Percentiles rank a stretch among this genome's conserved stretches.
Conservation (phyloP, 306 rosid species). For the Urtica urens region DNA sequence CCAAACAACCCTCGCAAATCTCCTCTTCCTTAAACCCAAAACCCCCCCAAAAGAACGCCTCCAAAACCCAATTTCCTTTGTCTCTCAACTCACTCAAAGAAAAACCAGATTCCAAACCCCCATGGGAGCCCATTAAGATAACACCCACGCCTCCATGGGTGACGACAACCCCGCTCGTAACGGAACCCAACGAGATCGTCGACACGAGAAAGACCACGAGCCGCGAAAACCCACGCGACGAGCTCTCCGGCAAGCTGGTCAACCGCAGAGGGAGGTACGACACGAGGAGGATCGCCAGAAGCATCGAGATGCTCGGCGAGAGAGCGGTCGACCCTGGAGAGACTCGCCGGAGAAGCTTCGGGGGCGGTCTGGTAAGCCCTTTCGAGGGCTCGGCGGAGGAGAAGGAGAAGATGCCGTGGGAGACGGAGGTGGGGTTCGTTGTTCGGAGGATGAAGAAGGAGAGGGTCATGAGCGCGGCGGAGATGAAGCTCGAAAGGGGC, state of each 20-base stretch:
- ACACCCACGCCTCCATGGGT: slow-evolving; percentile 76
- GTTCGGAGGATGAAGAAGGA: slow-evolving; percentile 37
- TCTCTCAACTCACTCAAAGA: slow-evolving; percentile 13
- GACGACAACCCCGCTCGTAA: slow-evolving; percentile 52
- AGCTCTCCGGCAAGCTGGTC: slow-evolving; percentile 24
- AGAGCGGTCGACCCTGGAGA: slow-evolving; percentile 9
- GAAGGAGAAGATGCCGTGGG: slow-evolving; percentile 70
- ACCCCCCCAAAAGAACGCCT: slow-evolving; percentile 1
- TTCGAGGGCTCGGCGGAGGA: slow-evolving; percentile 11
- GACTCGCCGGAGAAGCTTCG: slow-evolving; percentile 24
- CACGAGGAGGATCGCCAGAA: slow-evolving; percentile 39
- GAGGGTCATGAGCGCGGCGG: slow-evolving; percentile 33
- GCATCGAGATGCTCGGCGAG: slow-evolving; percentile 35
- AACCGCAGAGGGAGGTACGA: slow-evolving; percentile 41
- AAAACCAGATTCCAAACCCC: neutral
- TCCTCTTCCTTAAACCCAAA: slow-evolving; percentile 30
- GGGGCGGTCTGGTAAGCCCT: no score
- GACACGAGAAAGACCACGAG: slow-evolving; percentile 18
- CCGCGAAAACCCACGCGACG: slow-evolving; percentile 15
- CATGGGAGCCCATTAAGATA: slow-evolving; percentile 21
- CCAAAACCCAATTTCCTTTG: slow-evolving; percentile 12
- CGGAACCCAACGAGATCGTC: slow-evolving; percentile 35
- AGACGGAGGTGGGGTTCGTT: slow-evolving; percentile 38
- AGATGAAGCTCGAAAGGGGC: slow-evolving; percentile 43
- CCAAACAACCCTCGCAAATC: slow-evolving; percentile 10